phyloP scores from a whole-genome alignment of 2,329 filamentous ascomycete species.

The Zasmidium citrigriseum region DNA sequence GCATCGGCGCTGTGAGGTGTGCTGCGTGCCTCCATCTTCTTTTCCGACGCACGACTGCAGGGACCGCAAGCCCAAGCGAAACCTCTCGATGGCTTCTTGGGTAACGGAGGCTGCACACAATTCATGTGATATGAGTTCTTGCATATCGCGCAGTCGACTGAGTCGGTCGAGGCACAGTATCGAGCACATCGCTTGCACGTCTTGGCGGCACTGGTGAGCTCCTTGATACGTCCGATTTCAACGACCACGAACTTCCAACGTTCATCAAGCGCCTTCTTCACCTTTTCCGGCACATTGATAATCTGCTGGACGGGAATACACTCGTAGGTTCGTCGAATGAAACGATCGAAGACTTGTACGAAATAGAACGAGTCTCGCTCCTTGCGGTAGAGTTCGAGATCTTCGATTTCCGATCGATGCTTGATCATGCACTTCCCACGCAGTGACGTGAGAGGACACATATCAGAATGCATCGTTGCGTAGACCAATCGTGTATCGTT shows the following conservation, averaged over 20 bases:
- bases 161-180: constrained; percentile 94
- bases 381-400: constrained; percentile 82
- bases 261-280: constrained; percentile 94
- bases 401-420: constrained; percentile 82
- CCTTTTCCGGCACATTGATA: constrained; percentile 91
- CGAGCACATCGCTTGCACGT: constrained; percentile 88
- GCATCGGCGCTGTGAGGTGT: constrained; percentile 66
- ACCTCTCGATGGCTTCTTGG: constrained; percentile 94
- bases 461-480: constrained; percentile 98
- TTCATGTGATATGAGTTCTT: constrained; percentile 97
- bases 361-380: constrained; percentile 91
- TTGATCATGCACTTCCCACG: constrained; percentile 90
- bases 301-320: constrained; percentile 89
- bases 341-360: constrained; percentile 95
- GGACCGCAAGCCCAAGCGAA: constrained; percentile 98
- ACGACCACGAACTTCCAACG: constrained; percentile 96
- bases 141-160: constrained; percentile 95
- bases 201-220: constrained; percentile 94
- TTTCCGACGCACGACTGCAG: constrained; percentile 93
- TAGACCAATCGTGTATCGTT: constrained; percentile 89
- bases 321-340: constrained; percentile 97
- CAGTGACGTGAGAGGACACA: constrained; percentile 86
- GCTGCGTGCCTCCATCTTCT: constrained; percentile 84
- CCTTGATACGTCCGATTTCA: constrained; percentile 89
- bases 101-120: constrained; percentile 85